Evolutionary conservation across 2,329 filamentous ascomycete genomes (phyloP), one percentile per base, ranked within the genome.

Genomic region (Penicillium oxalicum): DNA sequence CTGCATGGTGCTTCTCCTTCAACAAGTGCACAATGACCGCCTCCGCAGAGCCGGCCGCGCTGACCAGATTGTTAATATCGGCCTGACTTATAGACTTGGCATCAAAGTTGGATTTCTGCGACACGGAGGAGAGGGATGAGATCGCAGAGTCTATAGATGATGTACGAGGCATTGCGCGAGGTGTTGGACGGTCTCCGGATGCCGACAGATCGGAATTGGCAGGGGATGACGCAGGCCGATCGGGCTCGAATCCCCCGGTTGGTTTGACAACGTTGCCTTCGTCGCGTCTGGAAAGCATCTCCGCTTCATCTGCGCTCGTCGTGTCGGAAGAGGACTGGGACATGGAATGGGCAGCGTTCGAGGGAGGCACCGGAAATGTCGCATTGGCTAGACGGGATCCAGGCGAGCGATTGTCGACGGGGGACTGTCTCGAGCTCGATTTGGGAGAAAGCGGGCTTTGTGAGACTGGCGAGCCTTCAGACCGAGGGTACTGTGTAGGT

Each of bases 101-200:
- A 56, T 85, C 83, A 40, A 79, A 76, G 0, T 81, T 76, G 26
- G 74, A 77, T 58, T 81, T 83, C 48, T 81, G 75, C 46, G 81
- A 79, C 8, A 74, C 76, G 5, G 73, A 68, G 37, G 88, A 88
- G 42, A 88, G 77, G 8, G 82, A 81, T 2, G 91, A 95, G 40
- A 94, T 86, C n/a, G 88, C 87, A 9, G 91, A 96, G 68, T 97
- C 91, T 61, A 95, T 91, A 9, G 91, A 96, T 3, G 87, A 87
- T 48, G 87, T 95, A 61, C 91, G 83, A 48, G 84, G 81, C 59
- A 75, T 70, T 42, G 55, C 54, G 45, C 68, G 66, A 45, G 67
- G 63, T n/a, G 57, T 59, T 44, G 59, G 45, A 44, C 61, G 64
- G 42, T 66, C 62, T 42, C 58, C 61, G 40, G 59, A 51, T 48